A percentile compares a stretch with the other conserved stretches of the same genome.
Conservation (phyloP, 1,139 yeast genomes). For the Pichia sp. region DNA sequence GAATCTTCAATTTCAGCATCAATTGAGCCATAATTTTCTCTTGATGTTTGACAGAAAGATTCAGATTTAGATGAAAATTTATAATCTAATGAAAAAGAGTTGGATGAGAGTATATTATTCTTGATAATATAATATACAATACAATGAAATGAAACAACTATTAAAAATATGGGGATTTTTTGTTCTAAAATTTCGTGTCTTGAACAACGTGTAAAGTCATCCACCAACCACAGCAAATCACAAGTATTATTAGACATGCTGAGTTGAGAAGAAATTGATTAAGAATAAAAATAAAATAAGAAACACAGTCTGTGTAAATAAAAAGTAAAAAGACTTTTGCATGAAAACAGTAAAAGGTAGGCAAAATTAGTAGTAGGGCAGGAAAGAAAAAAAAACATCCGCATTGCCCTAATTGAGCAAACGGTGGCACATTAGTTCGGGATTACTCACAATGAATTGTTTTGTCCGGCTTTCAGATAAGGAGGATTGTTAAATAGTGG, state of each 20-base stretch:
- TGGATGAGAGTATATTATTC: neutral
- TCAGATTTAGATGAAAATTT: neutral
- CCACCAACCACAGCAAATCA: constrained; percentile 32
- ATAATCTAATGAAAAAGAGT: neutral
- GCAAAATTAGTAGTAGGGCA: too few species aligned
- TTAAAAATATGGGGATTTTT: constrained; percentile 12
- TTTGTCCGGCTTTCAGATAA: too few species aligned
- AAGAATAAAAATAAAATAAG: too few species aligned
- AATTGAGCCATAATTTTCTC: neutral
- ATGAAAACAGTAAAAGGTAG: too few species aligned
- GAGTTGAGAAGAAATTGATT: too few species aligned
- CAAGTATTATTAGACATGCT: constrained; percentile 12
- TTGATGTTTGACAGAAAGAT: neutral
- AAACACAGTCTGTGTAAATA: too few species aligned
- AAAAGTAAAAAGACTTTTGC: too few species aligned
- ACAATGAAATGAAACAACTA: constrained; percentile 2
- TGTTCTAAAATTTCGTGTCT: constrained; percentile 35
- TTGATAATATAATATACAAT: constrained; percentile 1
- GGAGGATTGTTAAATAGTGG: too few species aligned
- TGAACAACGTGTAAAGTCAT: constrained; percentile 44
- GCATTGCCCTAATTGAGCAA: too few species aligned
- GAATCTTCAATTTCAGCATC: neutral
- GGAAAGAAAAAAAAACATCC: too few species aligned
- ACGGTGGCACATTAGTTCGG: too few species aligned
- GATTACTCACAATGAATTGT: too few species aligned